A percentile compares a stretch with the other conserved stretches of the same genome.
Evolutionary conservation across 768 basidiomycete species (phyloP).

Genomic region (Gloeophyllum trabeum): DNA sequence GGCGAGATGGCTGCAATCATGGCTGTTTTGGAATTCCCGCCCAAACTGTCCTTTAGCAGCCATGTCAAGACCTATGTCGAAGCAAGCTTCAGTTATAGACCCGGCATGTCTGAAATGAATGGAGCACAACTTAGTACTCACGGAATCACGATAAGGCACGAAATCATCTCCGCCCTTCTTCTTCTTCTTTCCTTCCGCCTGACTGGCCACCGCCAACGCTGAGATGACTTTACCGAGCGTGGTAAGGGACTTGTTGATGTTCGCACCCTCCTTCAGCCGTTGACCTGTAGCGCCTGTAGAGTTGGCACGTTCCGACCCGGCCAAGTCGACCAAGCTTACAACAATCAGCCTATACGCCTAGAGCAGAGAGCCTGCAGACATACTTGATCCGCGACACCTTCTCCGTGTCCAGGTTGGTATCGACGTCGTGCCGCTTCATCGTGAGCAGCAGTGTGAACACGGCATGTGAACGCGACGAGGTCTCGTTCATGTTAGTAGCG

Average conservation of each 20-base stretch:
- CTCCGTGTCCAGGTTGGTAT: slow-evolving; percentile 86
- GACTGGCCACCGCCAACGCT: slow-evolving; percentile 59
- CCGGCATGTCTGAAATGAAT: no score
- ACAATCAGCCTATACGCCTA: slow-evolving; percentile 1
- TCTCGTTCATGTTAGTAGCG: slow-evolving; percentile 99
- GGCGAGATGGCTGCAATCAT: slow-evolving; percentile 99
- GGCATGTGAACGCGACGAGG: slow-evolving; percentile 96
- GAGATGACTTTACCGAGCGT: slow-evolving; percentile 98
- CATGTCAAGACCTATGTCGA: slow-evolving; percentile 78
- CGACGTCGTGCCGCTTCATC: slow-evolving; percentile 79
- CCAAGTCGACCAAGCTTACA: slow-evolving; percentile 81
- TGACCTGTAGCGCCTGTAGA: slow-evolving; percentile 96
- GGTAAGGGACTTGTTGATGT: slow-evolving; percentile 97
- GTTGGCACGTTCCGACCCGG: slow-evolving; percentile 94
- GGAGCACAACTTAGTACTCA: no score
- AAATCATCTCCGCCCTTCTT: slow-evolving; percentile 90
- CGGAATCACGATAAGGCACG: slow-evolving; percentile 95
- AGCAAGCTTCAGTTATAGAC: no score
- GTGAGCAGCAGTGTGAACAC: slow-evolving; percentile 94
- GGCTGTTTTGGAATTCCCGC: slow-evolving; percentile 95
- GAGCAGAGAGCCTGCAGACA: slow-evolving; percentile 9
- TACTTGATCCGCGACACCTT: slow-evolving; percentile 97
- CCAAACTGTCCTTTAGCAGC: slow-evolving; percentile 95
- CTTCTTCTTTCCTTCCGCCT: slow-evolving; percentile 42
- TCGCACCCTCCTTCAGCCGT: slow-evolving; percentile 93